Evolutionary conservation across 2,329 filamentous ascomycete genomes (phyloP), one percentile per base, ranked within the genome.

Genomic region (Xylaria sp.): DNA sequence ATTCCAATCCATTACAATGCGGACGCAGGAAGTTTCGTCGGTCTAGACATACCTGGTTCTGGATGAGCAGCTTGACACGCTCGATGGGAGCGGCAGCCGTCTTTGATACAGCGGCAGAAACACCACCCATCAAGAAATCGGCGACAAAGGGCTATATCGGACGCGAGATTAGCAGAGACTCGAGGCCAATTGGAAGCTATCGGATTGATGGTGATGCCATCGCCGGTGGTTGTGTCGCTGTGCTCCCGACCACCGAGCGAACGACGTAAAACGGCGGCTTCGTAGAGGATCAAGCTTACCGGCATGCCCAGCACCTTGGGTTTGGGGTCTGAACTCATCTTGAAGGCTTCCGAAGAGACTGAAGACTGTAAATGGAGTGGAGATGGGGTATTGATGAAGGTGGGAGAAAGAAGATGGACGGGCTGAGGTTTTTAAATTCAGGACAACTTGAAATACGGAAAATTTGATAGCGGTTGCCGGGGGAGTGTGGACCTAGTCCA

Each of bases 61-160:
- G 96, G 88, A 99, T 97, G 82, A 99, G 93, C 83, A 99, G 96
- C 94, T 99, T 99, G 88, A 99, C 92, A 94, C 96, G 96, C 94
- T 99, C 96, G 81, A 99, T 99, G 87, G 96, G 96, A 87, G 96
- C 96, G 83, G 96, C 96, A 82, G 96, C 96, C 79, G 96, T 99
- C 94, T 99, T 99, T 84, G 96, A 99, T 92, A 99, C 94, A 86
- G 96, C 96, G 86, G 96, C 96, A 82, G 96, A 98, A 79, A 99
- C 92, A 98, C 96, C 96, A 92, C 96, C 96, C 96, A 99, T 94
- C 97, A 79, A 81, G 79, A 75, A 80, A 88, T 98, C 95, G 82
- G 97, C 93, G 83, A 98, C 82, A 90, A 98, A 98, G 84, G 93
- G 93, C 91, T 97, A 80, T 74, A 70, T 66, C 65, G 73, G 62